Conservation (phyloP, 2,329 filamentous ascomycete species). For the Lachnellula willkommii region DNA sequence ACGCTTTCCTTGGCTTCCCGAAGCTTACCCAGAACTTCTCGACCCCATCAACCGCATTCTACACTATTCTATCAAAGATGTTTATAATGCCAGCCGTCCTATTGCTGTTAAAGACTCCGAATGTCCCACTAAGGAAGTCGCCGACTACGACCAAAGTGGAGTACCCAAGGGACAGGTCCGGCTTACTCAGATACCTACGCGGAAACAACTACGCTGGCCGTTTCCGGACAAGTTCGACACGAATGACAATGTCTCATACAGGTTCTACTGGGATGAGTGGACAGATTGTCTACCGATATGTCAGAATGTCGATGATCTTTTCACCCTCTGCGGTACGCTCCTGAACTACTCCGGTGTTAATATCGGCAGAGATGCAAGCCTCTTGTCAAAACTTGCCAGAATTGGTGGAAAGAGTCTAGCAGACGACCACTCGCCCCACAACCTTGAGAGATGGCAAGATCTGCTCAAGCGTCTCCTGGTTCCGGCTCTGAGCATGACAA, state of each 20-base stretch:
- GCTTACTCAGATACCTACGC: slow-evolving; percentile 52
- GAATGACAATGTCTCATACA: slow-evolving; percentile 70
- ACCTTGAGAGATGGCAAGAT: slow-evolving; percentile 75
- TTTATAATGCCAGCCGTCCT: slow-evolving; percentile 48
- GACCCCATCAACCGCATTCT: slow-evolving; percentile 80
- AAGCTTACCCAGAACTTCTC: slow-evolving; percentile 75
- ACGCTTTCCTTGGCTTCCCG: slow-evolving; percentile 86
- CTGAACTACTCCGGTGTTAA: slow-evolving; percentile 82
- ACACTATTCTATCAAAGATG: slow-evolving; percentile 72
- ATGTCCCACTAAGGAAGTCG: slow-evolving; percentile 43
- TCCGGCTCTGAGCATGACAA: slow-evolving; percentile 80
- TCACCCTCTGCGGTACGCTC: slow-evolving; percentile 77
- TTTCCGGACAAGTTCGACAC: slow-evolving; percentile 72
- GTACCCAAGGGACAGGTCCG: slow-evolving; percentile 65
- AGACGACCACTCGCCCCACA: slow-evolving; percentile 64
- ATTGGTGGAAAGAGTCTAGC: slow-evolving; percentile 74
- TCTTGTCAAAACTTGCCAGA: slow-evolving; percentile 76
- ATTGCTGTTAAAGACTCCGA: slow-evolving; percentile 37
- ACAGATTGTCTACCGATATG: slow-evolving; percentile 87
- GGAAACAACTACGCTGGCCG: slow-evolving; percentile 74
- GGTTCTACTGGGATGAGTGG: slow-evolving; percentile 98
- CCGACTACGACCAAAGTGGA: slow-evolving; percentile 59
- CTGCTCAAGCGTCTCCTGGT: slow-evolving; percentile 80
- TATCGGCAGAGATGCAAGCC: slow-evolving; percentile 74
- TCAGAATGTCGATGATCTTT: slow-evolving; percentile 84